Evolutionary conservation across 75 land plant genomes (phyloP).

Genomic region (Pinus tabuliformis): DNA sequence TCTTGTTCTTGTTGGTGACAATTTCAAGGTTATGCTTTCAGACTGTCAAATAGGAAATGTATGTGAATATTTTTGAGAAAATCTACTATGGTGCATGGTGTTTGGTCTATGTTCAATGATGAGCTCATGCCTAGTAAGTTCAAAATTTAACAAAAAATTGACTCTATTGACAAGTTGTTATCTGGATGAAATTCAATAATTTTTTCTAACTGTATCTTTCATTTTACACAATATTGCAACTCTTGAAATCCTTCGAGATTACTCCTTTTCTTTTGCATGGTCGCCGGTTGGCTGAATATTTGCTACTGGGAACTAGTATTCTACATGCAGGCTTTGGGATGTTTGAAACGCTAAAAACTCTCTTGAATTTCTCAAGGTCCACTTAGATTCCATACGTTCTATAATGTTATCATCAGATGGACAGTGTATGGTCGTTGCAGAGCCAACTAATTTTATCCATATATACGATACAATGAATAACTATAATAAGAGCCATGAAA

Average conservation of each 20-base stretch:
- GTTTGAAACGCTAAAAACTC: constrained; percentile 60
- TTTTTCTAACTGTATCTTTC: not conserved
- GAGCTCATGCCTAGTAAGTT: not conserved
- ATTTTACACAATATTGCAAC: constrained; percentile 41
- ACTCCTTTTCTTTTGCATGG: constrained; percentile 98
- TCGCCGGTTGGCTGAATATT: constrained; percentile 84
- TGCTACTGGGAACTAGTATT: constrained; percentile 96
- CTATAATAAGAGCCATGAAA: constrained; percentile 71
- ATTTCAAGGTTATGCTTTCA: constrained; percentile 62
- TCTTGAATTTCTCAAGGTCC: constrained; percentile 75
- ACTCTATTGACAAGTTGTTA: not conserved
- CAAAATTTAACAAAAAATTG: not conserved
- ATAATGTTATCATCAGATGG: constrained; percentile 90
- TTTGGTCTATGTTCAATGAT: not conserved
- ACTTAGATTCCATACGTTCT: constrained; percentile 84
- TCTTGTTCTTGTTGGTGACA: constrained; percentile 76
- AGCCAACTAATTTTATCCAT: constrained; percentile 96
- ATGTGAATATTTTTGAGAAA: not conserved
- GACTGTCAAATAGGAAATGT: constrained; percentile 60
- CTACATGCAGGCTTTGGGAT: constrained; percentile 94
- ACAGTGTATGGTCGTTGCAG: constrained; percentile 81
- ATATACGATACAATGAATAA: constrained; percentile 67
- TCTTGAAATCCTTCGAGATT: constrained; percentile 76
- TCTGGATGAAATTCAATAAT: not conserved
- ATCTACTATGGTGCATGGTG: too few relatives aligned